Evolutionary conservation across 495 filamentous ascomycete species (phyloP).

Genomic region (Tuber microsphaerosporum): DNA sequence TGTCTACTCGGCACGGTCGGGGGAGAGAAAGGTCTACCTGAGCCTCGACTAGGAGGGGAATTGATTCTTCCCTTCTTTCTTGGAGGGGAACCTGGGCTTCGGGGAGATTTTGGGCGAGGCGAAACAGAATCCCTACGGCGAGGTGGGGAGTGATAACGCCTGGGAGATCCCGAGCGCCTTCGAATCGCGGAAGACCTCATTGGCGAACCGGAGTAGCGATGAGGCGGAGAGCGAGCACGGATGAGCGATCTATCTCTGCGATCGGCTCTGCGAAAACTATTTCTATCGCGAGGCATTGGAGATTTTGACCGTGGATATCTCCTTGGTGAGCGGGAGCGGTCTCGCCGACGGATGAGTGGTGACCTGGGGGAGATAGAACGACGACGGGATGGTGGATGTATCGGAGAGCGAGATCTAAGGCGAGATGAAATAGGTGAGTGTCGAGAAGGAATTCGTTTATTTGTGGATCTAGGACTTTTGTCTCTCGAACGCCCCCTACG

Average conservation of each 20-base stretch:
- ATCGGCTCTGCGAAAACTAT: slow-evolving; percentile 29
- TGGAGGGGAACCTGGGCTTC: slow-evolving; percentile 34
- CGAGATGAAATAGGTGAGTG: slow-evolving; percentile 22
- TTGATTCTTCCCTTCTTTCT: slow-evolving; percentile 29
- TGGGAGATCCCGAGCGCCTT: slow-evolving; percentile 32
- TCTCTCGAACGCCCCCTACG: slow-evolving; percentile 30
- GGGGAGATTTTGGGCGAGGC: slow-evolving; percentile 25
- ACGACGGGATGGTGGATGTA: slow-evolving; percentile 29
- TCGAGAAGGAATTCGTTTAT: slow-evolving; percentile 20
- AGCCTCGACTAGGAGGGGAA: slow-evolving; percentile 34
- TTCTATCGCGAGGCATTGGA: slow-evolving; percentile 26
- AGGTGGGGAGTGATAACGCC: slow-evolving; percentile 23
- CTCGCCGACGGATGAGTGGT: slow-evolving; percentile 25
- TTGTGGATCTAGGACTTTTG: slow-evolving; percentile 29
- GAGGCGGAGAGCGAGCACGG: slow-evolving; percentile 31
- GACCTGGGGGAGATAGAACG: slow-evolving; percentile 36
- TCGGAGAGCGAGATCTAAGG: slow-evolving; percentile 29
- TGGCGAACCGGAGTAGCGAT: slow-evolving; percentile 35
- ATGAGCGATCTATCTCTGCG: slow-evolving; percentile 28
- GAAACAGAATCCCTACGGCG: slow-evolving; percentile 32
- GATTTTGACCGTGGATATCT: slow-evolving; percentile 35
- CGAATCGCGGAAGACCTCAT: slow-evolving; percentile 29
- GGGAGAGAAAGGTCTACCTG: slow-evolving; percentile 27
- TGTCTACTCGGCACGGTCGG: slow-evolving; percentile 25
- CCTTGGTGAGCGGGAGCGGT: slow-evolving; percentile 28